Evolutionary conservation across 495 filamentous ascomycete genomes (phyloP), one percentile per base, ranked within the genome.

Genomic region (Hypomontagnella submonticulosa): DNA sequence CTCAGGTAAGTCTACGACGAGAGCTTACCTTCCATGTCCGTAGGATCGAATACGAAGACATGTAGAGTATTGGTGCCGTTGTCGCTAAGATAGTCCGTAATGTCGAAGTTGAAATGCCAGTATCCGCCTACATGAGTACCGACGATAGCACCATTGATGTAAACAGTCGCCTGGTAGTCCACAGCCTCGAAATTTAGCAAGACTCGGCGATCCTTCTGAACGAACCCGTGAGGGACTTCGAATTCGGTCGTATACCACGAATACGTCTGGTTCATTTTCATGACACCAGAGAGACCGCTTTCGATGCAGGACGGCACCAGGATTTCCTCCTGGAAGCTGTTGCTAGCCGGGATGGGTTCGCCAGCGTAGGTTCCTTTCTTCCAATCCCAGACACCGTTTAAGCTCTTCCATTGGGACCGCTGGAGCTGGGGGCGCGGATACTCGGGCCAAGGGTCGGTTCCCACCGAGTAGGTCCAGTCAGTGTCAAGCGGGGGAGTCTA

Each of bases 351-450:
- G 73, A 57, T 10, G 15, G 81, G 65, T 23, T 80, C 81, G 23
- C 75, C 73, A 5, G 75, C 60, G 42, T 71, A 66, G 0, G 69
- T 64, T 0, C 81, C 84, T 51, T 78, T 75, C 57, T 83, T 78
- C 63, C 85, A 89, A n/a, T 82, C 81, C 88, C 88, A 90, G 12
- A 90, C 78, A 0, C 88, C 88, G 66, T 90, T 89, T 32, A 89
- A 75, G 34, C 76, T 88, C 72, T 86, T 74, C 88, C 88, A 90
- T 15, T 80, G 66, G 4, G 82, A 75, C 1, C 88, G 81, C 46
- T 81, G 72, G 37, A 88, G 77, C 61, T 84, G 84, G 0, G 88
- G 88, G 7, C 88, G 83, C 7, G 88, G 88, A 73, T 90, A 87
- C 64, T 89, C 83, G 2, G 87, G 84, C 88, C 88, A 90, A 0